These are phyloP conservation scores for Corymbia citriodora DNA, from an alignment of 441 rosid genomes.

Conservation along the genomic window DNA sequence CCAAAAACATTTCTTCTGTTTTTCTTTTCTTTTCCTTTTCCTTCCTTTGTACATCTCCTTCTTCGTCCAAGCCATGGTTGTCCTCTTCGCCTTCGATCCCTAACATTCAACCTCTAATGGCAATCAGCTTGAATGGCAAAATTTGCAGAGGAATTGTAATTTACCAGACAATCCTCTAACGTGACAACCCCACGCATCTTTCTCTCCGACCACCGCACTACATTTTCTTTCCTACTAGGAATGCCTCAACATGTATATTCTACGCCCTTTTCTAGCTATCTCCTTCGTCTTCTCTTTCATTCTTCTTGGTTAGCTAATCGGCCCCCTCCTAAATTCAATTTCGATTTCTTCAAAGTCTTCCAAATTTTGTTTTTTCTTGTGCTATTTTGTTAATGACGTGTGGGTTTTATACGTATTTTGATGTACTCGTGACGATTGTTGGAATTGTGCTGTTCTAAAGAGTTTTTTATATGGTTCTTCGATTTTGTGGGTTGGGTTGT, in stretches of 20 bases:
- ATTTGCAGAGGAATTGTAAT: neutral
- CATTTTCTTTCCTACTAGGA: conserved; percentile 13
- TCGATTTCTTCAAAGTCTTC: neutral
- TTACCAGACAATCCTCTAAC: neutral
- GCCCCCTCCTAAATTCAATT: neutral
- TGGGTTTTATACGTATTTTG: neutral
- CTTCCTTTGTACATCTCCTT: neutral
- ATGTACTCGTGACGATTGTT: neutral
- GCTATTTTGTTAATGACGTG: neutral
- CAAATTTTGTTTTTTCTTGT: neutral
- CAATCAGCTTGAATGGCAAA: neutral
- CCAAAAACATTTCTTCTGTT: neutral
- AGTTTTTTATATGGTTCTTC: neutral
- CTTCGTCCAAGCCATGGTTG: neutral
- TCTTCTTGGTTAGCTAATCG: conserved; percentile 32
- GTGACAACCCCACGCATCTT: neutral
- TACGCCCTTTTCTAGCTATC: conserved; percentile 52
- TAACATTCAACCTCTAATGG: neutral
- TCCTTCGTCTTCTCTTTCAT: conserved; percentile 52
- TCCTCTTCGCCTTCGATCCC: neutral
- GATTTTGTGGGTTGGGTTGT: conserved; percentile 47
- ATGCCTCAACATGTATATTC: conserved; percentile 23
- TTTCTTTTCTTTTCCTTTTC: neutral
- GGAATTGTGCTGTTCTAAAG: neutral
- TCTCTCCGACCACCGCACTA: neutral